A percentile compares a stretch with the other conserved stretches of the same genome.
Evolutionary conservation across 352 stramenopile species (phyloP).

Genomic region (Globisporangium nagaii): DNA sequence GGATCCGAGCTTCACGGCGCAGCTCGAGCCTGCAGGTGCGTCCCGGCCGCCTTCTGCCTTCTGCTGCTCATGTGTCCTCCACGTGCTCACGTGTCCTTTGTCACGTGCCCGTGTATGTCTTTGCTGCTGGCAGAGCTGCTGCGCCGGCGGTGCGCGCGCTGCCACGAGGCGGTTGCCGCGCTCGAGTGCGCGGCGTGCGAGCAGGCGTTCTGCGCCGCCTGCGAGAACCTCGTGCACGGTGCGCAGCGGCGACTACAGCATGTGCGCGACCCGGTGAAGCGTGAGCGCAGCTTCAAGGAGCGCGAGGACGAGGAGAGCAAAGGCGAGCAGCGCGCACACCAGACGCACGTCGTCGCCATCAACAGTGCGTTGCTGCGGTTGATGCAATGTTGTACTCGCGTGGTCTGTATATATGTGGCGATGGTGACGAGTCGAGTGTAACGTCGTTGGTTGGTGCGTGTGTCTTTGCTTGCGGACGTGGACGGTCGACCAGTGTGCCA

Average conservation of each 20-base stretch:
- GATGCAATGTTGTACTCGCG: background rate
- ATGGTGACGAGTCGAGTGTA: too few species aligned
- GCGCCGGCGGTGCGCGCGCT: conserved; percentile 33
- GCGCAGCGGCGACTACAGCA: conserved; percentile 10
- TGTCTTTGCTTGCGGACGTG: background rate
- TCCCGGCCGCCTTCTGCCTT: background rate
- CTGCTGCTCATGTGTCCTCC: background rate
- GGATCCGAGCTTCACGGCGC: conserved; percentile 31
- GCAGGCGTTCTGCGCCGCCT: conserved; percentile 37
- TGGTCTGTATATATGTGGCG: background rate
- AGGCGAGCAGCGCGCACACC: conserved; percentile 26
- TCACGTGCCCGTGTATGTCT: background rate
- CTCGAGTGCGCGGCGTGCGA: conserved; percentile 40
- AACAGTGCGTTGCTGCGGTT: conserved; percentile 24
- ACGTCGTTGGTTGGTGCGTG: too few species aligned
- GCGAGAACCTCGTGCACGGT: conserved; percentile 41
- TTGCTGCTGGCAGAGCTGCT: conserved; percentile 30
- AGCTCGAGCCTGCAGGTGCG: conserved; percentile 27
- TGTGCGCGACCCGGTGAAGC: background rate
- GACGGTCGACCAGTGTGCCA: conserved; percentile 46
- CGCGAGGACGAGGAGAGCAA: conserved; percentile 38
- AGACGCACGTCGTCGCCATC: conserved; percentile 34
- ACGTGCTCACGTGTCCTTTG: background rate
- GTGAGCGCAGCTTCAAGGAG: conserved; percentile 2
- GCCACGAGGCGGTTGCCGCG: conserved; percentile 26